Evolutionary conservation across 441 rosid species (phyloP), one percentile per base, ranked within the genome.

Genomic region (Populus hybrid): DNA sequence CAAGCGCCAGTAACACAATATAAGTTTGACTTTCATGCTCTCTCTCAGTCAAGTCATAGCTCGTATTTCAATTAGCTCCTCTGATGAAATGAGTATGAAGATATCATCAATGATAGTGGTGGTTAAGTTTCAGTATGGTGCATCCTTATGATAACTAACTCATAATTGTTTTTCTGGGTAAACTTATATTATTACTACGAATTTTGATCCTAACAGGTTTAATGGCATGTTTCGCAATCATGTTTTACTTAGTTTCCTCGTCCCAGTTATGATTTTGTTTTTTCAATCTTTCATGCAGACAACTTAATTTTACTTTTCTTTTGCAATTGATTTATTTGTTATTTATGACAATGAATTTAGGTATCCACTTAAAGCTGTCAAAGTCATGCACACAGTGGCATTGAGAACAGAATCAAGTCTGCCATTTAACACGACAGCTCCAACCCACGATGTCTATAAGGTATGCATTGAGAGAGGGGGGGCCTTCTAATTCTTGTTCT

Each of bases 361-460:
- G 88, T 95, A 84, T 75, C 99, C 98, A 0, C 78, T 95, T 80
- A 95, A 92, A 84, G 97, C 97, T 80, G 99, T 95, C 69, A 93
- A 87, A 71, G 99, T 95, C 36, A 95, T 95, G 99, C 99, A 95
- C 78, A 84, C 93, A 5, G 97, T 95, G 77, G 97, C 99, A 9
- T 78, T 88, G 73, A 91, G 95, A 81, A 95, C 97, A 6, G 99
- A 95, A 78, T 89, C 93, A 75, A 95, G 98, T 86, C 80, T 92
- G 77, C 89, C 91, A 20, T 82, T 87, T 65, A 86, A 86, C 77
- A 85, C 87, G 50, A 74, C 79, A 40, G 88, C 97, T 72, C 92
- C 93, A 76, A 76, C 82, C 72, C 86, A 84, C 67, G 80, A 69
- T 73, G 84, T 88, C 42, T 87, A 89, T 76, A 90, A 89, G 93